These are phyloP conservation scores for Hydrangea macrophylla DNA, from an alignment of 148 eudicot species.

Conservation along the genomic window DNA sequence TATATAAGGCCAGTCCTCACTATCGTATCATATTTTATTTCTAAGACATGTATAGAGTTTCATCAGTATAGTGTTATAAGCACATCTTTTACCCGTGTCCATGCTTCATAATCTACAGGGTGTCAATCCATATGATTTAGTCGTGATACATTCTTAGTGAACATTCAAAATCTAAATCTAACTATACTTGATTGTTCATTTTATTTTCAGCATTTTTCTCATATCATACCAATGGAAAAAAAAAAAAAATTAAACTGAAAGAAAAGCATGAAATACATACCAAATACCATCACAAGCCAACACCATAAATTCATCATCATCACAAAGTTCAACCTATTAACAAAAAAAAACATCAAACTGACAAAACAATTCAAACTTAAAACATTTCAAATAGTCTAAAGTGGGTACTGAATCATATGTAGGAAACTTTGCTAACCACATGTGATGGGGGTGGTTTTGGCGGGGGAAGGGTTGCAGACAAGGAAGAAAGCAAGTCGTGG, in stretches of 20 bases:
- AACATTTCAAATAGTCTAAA: too few species aligned
- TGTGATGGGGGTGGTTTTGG: not conserved
- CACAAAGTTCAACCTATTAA: conserved; percentile 48
- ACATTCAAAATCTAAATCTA: not conserved
- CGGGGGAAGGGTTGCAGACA: not conserved
- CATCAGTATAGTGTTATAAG: too few species aligned
- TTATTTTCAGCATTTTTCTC: not conserved
- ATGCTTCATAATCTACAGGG: too few species aligned
- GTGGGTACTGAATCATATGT: not conserved
- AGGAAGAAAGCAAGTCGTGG: not conserved
- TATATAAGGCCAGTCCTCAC: too few species aligned
- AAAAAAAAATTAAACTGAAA: not conserved
- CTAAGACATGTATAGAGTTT: too few species aligned
- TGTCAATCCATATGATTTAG: too few species aligned
- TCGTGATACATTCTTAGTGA: too few species aligned
- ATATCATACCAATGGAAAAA: not conserved
- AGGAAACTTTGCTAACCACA: not conserved
- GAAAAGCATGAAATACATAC: conserved; percentile 38
- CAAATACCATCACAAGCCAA: conserved; percentile 98
- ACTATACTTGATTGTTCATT: not conserved
- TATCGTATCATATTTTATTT: too few species aligned
- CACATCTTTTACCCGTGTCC: too few species aligned
- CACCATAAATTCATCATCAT: conserved; percentile 87
- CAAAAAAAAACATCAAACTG: not conserved
- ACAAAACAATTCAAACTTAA: too few species aligned